Percentiles rank a stretch among this genome's conserved stretches.
Conservation (phyloP, 345 rosid genomes). For the Raphanus raphanistrum region DNA sequence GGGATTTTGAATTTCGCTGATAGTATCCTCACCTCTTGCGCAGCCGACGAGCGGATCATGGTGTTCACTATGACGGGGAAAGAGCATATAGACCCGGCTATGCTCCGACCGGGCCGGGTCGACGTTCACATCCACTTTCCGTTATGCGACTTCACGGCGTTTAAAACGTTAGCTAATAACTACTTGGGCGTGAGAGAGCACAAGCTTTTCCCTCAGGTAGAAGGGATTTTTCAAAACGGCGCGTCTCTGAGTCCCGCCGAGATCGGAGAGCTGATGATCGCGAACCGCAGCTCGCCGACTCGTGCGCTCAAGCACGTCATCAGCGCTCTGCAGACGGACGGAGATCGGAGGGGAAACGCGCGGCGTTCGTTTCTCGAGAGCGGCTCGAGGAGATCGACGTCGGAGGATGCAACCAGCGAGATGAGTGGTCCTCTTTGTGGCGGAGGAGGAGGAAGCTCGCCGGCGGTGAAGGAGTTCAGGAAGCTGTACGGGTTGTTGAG, state of each 20-base stretch:
- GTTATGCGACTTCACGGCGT: conserved; percentile 72
- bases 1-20: conserved; percentile 73
- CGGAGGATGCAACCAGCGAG: conserved; percentile 35
- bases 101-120: conserved; percentile 77
- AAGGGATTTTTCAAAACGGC: conserved; percentile 78
- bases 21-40: conserved; percentile 59
- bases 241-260: conserved; percentile 82
- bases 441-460: conserved; percentile 36
- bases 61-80: conserved; percentile 71
- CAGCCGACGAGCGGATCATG: conserved; percentile 70
- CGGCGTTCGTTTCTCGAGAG: conserved; percentile 35
- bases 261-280: conserved; percentile 89
- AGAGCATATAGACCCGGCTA: conserved; percentile 59
- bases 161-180: conserved; percentile 69
- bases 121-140: conserved; percentile 91
- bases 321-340: conserved; percentile 70
- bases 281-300: conserved; percentile 88
- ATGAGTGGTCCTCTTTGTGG: conserved; percentile 45
- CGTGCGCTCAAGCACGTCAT: conserved; percentile 89
- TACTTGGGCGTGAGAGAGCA: conserved; percentile 90
- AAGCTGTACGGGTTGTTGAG: conserved; percentile 68
- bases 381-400: conserved; percentile 44
- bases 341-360: conserved; percentile 57
- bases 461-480: conserved; percentile 65
- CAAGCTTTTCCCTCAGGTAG: conserved; percentile 83